Conservation (phyloP, 2,329 filamentous ascomycete species). For the Paecilomyces dactylethromorphus region DNA sequence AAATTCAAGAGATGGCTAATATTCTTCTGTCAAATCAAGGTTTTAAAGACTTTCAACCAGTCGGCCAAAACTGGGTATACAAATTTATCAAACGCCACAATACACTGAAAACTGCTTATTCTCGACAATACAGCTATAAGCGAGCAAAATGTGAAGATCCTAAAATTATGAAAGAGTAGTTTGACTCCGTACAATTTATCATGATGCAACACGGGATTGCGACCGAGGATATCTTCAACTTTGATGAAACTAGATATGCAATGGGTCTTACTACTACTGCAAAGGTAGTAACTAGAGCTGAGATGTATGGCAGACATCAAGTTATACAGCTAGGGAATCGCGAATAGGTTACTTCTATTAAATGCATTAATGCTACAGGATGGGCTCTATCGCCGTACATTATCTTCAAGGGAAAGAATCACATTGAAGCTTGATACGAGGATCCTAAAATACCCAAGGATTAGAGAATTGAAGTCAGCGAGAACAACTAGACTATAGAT, state of each 20-base stretch:
- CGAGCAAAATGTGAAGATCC: slow-evolving; percentile 5
- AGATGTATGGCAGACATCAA: slow-evolving; percentile 2
- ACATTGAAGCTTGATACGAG: too few relatives aligned
- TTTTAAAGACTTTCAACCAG: background rate
- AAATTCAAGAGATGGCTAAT: slow-evolving; percentile 7
- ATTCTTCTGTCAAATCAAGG: slow-evolving; percentile 1
- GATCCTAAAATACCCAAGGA: background rate
- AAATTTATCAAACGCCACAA: slow-evolving; percentile 3
- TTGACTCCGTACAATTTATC: slow-evolving; percentile 2
- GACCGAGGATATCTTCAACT: slow-evolving; percentile 10
- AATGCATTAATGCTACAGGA: slow-evolving; percentile 5
- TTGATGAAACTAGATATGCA: slow-evolving; percentile 4
- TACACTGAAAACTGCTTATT: slow-evolving; percentile 2
- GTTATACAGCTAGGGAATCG: slow-evolving; percentile 10
- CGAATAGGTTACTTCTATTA: slow-evolving; percentile 10
- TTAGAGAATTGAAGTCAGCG: slow-evolving; percentile 12
- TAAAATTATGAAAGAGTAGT: slow-evolving; percentile 2
- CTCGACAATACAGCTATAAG: slow-evolving; percentile 4
- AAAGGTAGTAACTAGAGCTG: background rate
- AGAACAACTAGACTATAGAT: slow-evolving; percentile 30
- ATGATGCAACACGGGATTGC: slow-evolving; percentile 8
- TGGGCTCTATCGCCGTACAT: slow-evolving; percentile 7
- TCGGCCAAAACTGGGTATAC: slow-evolving; percentile 4
- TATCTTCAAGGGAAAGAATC: slow-evolving; percentile 10
- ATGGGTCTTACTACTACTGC: background rate